Evolutionary conservation across 78 protist species (phyloP).

Genomic region (Chrysochromulina tobinii): DNA sequence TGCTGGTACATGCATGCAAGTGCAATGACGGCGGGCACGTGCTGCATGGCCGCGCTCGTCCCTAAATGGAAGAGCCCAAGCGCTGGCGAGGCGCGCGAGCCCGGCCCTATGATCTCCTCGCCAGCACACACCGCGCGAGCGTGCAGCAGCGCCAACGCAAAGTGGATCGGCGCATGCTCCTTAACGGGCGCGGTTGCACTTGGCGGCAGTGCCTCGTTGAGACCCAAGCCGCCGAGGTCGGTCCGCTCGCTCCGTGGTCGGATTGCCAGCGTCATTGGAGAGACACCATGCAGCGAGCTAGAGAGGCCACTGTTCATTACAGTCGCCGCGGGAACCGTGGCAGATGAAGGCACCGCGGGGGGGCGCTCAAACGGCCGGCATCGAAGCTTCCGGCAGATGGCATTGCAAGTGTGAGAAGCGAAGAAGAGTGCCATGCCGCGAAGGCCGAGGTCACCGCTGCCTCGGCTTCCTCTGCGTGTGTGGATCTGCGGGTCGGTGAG

Average conservation of each 20-base stretch:
- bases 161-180: not conserved
- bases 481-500: constrained; percentile 88
- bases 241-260: too few species aligned
- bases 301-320: too few species aligned
- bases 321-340: too few species aligned
- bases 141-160: not conserved
- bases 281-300: too few species aligned
- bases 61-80: not conserved
- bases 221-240: too few species aligned
- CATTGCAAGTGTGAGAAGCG: not conserved
- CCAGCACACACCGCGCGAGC: not conserved
- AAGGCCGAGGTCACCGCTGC: not conserved
- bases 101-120: not conserved
- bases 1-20: not conserved
- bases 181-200: too few species aligned
- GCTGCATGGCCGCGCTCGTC: too few species aligned
- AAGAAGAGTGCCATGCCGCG: constrained; percentile 14
- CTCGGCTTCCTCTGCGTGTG: not conserved
- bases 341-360: not conserved
- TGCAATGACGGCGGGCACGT: not conserved
- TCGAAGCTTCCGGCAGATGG: not conserved
- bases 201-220: too few species aligned
- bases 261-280: too few species aligned
- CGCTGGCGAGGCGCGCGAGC: not conserved
- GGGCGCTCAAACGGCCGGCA: not conserved